Percentiles rank a stretch among this genome's conserved stretches.
Evolutionary conservation across 176 grass and related monocot species (phyloP).

Genomic region (Triticum aestivum): DNA sequence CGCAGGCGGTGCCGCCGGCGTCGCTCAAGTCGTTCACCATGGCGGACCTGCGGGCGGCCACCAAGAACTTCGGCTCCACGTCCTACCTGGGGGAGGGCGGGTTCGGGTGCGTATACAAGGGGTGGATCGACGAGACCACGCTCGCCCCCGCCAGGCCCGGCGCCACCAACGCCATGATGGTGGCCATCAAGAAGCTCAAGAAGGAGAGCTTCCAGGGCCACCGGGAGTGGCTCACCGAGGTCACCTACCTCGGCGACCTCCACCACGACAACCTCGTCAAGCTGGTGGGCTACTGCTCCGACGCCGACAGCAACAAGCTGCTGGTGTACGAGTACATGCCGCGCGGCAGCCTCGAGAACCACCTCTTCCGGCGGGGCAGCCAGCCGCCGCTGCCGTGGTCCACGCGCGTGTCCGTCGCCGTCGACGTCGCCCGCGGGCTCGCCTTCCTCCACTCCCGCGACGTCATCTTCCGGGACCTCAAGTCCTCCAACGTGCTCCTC

Average conservation of each 20-base stretch:
- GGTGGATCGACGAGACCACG: conserved; percentile 78
- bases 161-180: conserved; percentile 48
- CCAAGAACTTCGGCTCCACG: conserved; percentile 71
- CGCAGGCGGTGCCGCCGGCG: not conserved
- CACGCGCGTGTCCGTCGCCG: conserved; percentile 56
- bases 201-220: conserved; percentile 89
- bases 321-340: conserved; percentile 93
- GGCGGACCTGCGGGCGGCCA: conserved; percentile 62
- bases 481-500: conserved; percentile 88
- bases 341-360: conserved; percentile 89
- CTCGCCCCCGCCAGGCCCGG: conserved; percentile 62
- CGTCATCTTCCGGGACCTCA: conserved; percentile 87
- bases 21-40: conserved; percentile 63
- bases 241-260: conserved; percentile 78
- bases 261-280: conserved; percentile 53
- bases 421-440: conserved; percentile 64
- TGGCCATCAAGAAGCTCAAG: conserved; percentile 92
- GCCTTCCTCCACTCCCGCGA: conserved; percentile 58
- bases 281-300: conserved; percentile 85
- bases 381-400: conserved; percentile 65
- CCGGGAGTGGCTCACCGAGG: conserved; percentile 85
- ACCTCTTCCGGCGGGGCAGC: conserved; percentile 72
- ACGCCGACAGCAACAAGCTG: conserved; percentile 65
- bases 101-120: conserved; percentile 91
- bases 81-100: conserved; percentile 79